Base-by-base conservation (phyloP, 225 moss, liverwort and hornwort species). In the Pseudoscleropodium purum region DNA sequence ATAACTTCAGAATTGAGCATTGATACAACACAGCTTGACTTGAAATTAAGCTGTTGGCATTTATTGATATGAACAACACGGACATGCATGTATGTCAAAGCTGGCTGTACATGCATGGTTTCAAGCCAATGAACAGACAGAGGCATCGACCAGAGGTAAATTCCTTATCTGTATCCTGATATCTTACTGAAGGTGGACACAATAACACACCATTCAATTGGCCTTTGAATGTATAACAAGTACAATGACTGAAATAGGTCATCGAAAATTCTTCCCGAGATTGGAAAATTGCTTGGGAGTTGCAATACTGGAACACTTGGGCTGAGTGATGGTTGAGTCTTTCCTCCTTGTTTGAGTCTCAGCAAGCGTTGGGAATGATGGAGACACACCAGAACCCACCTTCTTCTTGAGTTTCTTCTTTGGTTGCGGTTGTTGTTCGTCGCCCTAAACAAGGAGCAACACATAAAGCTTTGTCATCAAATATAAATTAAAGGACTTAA, bases 231-330 rank as follows among this genome's bases (percentile, higher is more conserved):
- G 91, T 74, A 62, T 62, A 49, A 47, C 63, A 85, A 47, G 68
- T 74, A 87, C 52, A 85, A 67, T 41, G 30, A 83, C 70, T 49
- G 72, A 41, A 59, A 75, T 84, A 84, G 79, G 66, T 90, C 88
- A 93, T 81, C 91, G 87, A 75, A 93, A 93, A 75, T 87, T 92
- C 91, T 93, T 93, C 88, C 92, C 92, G n/a, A 92, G 92, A 69
- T 88, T 91, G 69, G 93, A 91, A 59, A 89, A 89, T 29, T 87
- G 87, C 89, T 93, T 90, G 30, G 91, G 34, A 69, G 91, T 47
- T 30, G 89, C 79, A 84, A 83, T 37, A 27, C 62, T 88, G 29
- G 89, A 69, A 63, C 86, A 76, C 69, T 87, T 88, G 34, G 90
- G 52, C 76, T 84, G 87, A 68, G 76, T 51, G 61, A 69, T 73